Evolutionary conservation across 148 eudicot species (phyloP).

Genomic region (Vaccinium myrtillus): DNA sequence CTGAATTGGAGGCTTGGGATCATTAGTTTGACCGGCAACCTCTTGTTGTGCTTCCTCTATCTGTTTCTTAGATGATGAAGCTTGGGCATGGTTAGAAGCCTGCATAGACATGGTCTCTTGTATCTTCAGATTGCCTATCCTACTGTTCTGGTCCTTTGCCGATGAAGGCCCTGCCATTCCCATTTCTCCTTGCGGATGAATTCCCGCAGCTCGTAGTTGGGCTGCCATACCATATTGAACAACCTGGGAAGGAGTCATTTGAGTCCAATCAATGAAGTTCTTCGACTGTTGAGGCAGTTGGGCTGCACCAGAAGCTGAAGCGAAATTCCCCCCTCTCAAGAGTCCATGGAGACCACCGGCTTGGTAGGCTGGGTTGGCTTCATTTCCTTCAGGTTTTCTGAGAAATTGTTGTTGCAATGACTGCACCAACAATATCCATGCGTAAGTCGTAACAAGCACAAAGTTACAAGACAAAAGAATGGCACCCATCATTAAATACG

Average conservation of each 20-base stretch:
- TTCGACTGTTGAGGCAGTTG: slow-evolving; percentile 69
- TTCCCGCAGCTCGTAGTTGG: slow-evolving; percentile 61
- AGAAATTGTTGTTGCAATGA: slow-evolving; percentile 67
- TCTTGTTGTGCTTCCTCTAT: slow-evolving; percentile 44
- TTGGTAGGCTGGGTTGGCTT: slow-evolving; percentile 59
- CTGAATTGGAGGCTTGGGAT: slow-evolving; percentile 48
- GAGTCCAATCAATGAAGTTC: slow-evolving; percentile 50
- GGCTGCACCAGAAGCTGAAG: slow-evolving; percentile 47
- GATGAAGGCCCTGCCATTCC: slow-evolving; percentile 53
- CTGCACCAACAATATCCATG: slow-evolving; percentile 38
- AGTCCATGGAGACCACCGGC: slow-evolving; percentile 55
- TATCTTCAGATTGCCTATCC: slow-evolving; percentile 44
- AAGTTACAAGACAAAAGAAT: neutral
- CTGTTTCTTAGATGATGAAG: slow-evolving; percentile 64
- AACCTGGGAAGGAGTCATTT: slow-evolving; percentile 40
- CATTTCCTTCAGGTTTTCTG: slow-evolving; percentile 76
- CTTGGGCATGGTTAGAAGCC: slow-evolving; percentile 53
- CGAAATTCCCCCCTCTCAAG: slow-evolving; percentile 55
- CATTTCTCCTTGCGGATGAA: slow-evolving; percentile 66
- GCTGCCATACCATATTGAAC: slow-evolving; percentile 25
- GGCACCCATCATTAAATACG: neutral
- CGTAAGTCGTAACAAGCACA: neutral
- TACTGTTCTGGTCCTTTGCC: slow-evolving; percentile 55
- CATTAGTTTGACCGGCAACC: slow-evolving; percentile 54
- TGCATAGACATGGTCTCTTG: slow-evolving; percentile 53